These are phyloP conservation scores for Dothistroma septosporum DNA, from an alignment of 2,329 filamentous ascomycete species.

Conservation along the genomic window DNA sequence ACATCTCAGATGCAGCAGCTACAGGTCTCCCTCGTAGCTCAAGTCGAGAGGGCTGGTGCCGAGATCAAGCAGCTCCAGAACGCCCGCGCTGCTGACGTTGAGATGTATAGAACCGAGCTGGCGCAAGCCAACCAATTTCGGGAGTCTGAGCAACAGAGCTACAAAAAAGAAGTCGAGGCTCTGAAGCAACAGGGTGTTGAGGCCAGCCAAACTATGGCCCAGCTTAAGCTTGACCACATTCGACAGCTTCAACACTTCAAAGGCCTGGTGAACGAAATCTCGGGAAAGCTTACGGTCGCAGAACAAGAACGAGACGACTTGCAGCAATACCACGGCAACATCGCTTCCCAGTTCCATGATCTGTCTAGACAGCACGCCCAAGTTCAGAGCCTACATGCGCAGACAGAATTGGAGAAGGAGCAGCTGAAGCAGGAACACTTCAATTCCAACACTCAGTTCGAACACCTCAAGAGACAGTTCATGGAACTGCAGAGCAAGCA, in stretches of 20 bases:
- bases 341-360: not conserved
- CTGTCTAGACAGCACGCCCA: not conserved
- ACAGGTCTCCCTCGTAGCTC: not conserved
- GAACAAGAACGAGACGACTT: not conserved
- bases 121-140: not conserved
- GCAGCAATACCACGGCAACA: not conserved
- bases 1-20: not conserved
- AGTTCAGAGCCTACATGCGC: not conserved
- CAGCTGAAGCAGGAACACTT: not conserved
- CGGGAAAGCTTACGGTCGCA: not conserved
- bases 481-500: not conserved
- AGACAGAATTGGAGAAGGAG: not conserved
- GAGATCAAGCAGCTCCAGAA: not conserved
- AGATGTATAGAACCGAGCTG: not conserved
- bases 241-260: constrained; percentile 3
- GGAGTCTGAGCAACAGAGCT: not conserved
- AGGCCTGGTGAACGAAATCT: not conserved
- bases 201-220: not conserved
- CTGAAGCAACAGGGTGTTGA: not conserved
- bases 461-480: not conserved
- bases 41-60: not conserved
- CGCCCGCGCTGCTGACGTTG: not conserved
- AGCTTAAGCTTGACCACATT: not conserved
- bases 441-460: not conserved
- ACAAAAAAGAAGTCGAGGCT: not conserved